Evolutionary conservation across 495 filamentous ascomycete species (phyloP).

Genomic region (Beverwykella pulmonaria): DNA sequence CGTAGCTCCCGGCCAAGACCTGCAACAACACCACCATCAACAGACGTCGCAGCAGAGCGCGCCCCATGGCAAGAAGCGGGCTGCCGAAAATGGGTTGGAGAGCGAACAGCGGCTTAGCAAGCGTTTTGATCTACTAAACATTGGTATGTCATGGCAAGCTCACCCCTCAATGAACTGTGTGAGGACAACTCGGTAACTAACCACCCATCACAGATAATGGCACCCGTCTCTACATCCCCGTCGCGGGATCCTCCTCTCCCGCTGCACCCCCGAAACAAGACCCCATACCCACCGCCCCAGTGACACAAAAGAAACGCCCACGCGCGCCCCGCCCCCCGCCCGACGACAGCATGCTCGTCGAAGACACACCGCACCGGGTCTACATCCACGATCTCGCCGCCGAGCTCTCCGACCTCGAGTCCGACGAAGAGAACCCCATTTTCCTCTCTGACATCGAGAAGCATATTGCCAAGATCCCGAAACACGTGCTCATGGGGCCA

Average conservation of each 20-base stretch:
- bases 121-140: conserved; percentile 75
- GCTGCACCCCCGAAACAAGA: conserved; percentile 23
- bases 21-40: conserved; percentile 20
- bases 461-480: conserved; percentile 72
- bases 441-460: conserved; percentile 86
- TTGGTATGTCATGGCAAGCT: conserved; percentile 77
- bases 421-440: conserved; percentile 57
- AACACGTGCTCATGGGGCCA: conserved; percentile 58
- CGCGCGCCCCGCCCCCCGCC: conserved; percentile 17
- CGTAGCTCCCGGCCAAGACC: conserved; percentile 35
- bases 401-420: conserved; percentile 71
- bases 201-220: conserved; percentile 30
- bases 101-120: conserved; percentile 66
- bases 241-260: conserved; percentile 43
- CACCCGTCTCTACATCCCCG: conserved; percentile 39
- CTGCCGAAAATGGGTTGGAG: conserved; percentile 39
- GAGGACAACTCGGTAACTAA: too few relatives aligned
- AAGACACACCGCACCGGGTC: conserved; percentile 82
- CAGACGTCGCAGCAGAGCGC: conserved; percentile 5
- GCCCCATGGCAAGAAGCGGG: conserved; percentile 35
- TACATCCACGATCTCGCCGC: conserved; percentile 90
- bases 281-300: conserved; percentile 8
- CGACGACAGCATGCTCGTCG: conserved; percentile 78
- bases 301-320: not conserved
- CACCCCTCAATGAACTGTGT: too few relatives aligned